Evolutionary conservation across 345 rosid genomes (phyloP).

Genomic region (Lagerstroemia speciosa): DNA sequence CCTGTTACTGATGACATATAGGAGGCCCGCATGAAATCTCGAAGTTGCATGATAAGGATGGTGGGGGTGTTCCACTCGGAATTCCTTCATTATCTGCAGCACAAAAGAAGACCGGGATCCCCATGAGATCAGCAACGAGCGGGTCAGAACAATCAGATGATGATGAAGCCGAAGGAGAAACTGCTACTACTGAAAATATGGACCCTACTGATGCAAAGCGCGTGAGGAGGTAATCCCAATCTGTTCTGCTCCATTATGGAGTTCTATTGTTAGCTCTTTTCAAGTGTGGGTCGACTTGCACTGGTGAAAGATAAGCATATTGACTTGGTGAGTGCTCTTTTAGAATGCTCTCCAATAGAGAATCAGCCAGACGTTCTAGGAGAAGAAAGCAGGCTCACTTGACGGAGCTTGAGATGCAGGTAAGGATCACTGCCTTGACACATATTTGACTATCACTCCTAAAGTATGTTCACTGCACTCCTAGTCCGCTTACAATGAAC

Average conservation of each 20-base stretch:
- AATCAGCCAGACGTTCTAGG: conserved; percentile 94
- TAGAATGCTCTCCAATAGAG: conserved; percentile 97
- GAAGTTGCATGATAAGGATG: conserved; percentile 29
- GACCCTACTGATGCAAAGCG: conserved; percentile 69
- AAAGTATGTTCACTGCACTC: not conserved
- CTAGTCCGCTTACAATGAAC: conserved; percentile 1
- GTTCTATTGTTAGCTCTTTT: not conserved
- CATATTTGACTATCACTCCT: not conserved
- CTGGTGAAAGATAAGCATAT: not conserved
- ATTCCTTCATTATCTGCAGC: conserved; percentile 23
- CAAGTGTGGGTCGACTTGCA: not conserved
- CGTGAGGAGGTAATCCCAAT: conserved; percentile 52
- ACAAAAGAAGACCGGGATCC: conserved; percentile 31
- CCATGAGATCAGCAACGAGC: conserved; percentile 45
- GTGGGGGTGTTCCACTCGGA: conserved; percentile 12
- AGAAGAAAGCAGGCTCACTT: conserved; percentile 91
- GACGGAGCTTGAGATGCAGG: conserved; percentile 89
- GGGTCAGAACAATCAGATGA: conserved; percentile 83
- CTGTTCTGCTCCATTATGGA: not conserved
- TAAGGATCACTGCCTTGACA: conserved; percentile 10
- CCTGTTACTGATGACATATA: conserved; percentile 2
- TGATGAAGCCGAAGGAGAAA: conserved; percentile 72
- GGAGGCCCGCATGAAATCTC: conserved; percentile 24
- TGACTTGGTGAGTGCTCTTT: not conserved
- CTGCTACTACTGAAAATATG: conserved; percentile 46